Percentiles rank a stretch among this genome's conserved stretches.
phyloP scores from a whole-genome alignment of 2,329 filamentous ascomycete genomes.

The Decorospora gaudefroyi region DNA sequence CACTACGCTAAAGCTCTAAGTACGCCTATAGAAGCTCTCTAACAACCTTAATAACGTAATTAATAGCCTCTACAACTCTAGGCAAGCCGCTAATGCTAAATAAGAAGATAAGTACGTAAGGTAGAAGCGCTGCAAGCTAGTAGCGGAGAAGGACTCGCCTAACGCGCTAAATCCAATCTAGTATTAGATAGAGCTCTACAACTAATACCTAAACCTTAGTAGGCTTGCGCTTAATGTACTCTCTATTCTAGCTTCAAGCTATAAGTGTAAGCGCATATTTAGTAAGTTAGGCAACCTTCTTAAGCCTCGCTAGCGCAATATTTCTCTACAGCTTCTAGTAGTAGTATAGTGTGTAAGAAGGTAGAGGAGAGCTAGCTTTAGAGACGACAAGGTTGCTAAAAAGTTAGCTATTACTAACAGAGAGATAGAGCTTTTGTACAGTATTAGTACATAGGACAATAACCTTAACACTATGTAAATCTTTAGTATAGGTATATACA shows the following conservation, averaged over 20 bases:
- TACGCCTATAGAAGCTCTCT: neutral
- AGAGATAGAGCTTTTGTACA: neutral
- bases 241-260: too few relatives aligned
- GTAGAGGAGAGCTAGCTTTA: too few relatives aligned
- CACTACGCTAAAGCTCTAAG: neutral
- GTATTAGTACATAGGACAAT: neutral
- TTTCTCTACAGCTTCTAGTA: too few relatives aligned
- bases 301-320: too few relatives aligned
- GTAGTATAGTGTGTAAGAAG: too few relatives aligned
- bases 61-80: neutral
- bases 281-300: too few relatives aligned
- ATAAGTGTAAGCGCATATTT: too few relatives aligned
- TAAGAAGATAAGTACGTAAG: neutral
- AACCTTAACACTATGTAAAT: constrained; percentile 1
- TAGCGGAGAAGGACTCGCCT: too few relatives aligned
- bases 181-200: too few relatives aligned
- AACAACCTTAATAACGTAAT: neutral
- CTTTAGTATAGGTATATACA: neutral
- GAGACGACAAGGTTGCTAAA: neutral
- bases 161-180: too few relatives aligned
- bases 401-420: neutral
- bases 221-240: too few relatives aligned
- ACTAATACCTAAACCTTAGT: too few relatives aligned
- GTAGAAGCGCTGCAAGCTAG: constrained; percentile 5
- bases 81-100: neutral